Evolutionary conservation across 371 early-diverging fungal genomes (phyloP), one percentile per base, ranked within the genome.

Genomic region (Mortierella sp.): DNA sequence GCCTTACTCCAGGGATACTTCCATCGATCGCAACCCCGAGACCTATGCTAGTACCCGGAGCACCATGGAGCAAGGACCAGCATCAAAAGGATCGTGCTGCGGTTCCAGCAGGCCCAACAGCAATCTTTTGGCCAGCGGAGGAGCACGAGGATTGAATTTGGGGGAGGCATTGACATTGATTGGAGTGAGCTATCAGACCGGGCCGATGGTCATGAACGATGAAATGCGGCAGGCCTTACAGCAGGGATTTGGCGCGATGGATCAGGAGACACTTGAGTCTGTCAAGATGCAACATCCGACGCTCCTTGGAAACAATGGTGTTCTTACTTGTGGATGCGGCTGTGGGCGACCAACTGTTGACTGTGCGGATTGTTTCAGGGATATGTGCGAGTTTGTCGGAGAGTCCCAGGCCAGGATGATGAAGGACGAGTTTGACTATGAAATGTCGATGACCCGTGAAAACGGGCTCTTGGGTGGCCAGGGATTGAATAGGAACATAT

Each of bases 321-420:
- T 90, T 19, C 75, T 89, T 77, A 79, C 88, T 13, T 93, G 93
- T 75, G 90, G 90, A 46, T 93, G 93, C 77, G 93, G 93, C 1
- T 93, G 93, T 82, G 81, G 88, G 53, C 93, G 92, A 69, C 90
- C 91, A 4, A 87, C 90, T 2, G 86, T 87, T 13, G 92, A 92
- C 26, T 93, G 93, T 78, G 78, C 83, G 26, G 90, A 92, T 75
- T 93, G 93, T 71, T 78, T 92, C 44, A 75, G 90, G 55, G 92
- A 91, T 79, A 84, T 91, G 77, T 92, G 92, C 75, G 90, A 91
- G 76, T 79, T 79, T 69, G 87, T 86, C 8, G 79, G 82, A 48
- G 79, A 86, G 69, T 73, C 79, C 21, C 86, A 82, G 26, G 79
- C 86, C 9, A 73, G 57, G 75, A 55, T 79, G 75, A 48, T 79